Percentiles rank a stretch among this genome's conserved stretches.
Evolutionary conservation across 202 grass and related monocot species (phyloP).

Genomic region (Zizania palustris): DNA sequence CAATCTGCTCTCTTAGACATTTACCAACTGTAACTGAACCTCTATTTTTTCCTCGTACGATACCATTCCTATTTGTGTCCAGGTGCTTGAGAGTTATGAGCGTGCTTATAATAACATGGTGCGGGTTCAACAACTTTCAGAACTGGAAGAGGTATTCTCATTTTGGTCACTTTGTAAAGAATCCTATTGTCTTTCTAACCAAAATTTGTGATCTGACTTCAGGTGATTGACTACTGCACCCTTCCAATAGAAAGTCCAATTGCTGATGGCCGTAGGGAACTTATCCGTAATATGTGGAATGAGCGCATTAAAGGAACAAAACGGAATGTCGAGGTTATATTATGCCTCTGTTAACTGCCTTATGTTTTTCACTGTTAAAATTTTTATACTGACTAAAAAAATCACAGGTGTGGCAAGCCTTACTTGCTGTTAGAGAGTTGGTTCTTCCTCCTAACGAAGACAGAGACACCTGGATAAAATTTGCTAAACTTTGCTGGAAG

Average conservation of each 20-base stretch:
- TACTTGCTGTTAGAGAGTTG: slow-evolving; percentile 89
- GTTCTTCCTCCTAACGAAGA: slow-evolving; percentile 98
- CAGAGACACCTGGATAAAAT: slow-evolving; percentile 96
- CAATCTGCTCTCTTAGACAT: slow-evolving; percentile 23
- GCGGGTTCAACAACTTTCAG: slow-evolving; percentile 94
- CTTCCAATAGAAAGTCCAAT: slow-evolving; percentile 75
- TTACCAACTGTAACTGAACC: slow-evolving; percentile 17
- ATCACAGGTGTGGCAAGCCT: slow-evolving; percentile 91
- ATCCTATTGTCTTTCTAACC: slow-evolving; percentile 35
- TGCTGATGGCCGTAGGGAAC: slow-evolving; percentile 80
- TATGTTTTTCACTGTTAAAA: neutral
- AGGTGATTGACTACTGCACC: slow-evolving; percentile 99
- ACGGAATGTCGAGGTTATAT: slow-evolving; percentile 90
- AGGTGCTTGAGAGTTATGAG: slow-evolving; percentile 99
- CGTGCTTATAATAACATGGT: slow-evolving; percentile 99
- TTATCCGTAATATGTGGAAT: slow-evolving; percentile 99
- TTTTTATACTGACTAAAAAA: slow-evolving; percentile 38
- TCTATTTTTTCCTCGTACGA: slow-evolving; percentile 34
- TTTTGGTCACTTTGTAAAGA: slow-evolving; percentile 27
- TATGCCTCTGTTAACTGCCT: slow-evolving; percentile 27
- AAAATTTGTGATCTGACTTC: slow-evolving; percentile 29
- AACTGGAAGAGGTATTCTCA: slow-evolving; percentile 87
- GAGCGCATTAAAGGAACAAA: slow-evolving; percentile 96
- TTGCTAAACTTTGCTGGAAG: slow-evolving; percentile 96
- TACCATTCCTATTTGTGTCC: slow-evolving; percentile 27